Evolutionary conservation across 768 basidiomycete species (phyloP).

Genomic region (Auriscalpium vulgare): DNA sequence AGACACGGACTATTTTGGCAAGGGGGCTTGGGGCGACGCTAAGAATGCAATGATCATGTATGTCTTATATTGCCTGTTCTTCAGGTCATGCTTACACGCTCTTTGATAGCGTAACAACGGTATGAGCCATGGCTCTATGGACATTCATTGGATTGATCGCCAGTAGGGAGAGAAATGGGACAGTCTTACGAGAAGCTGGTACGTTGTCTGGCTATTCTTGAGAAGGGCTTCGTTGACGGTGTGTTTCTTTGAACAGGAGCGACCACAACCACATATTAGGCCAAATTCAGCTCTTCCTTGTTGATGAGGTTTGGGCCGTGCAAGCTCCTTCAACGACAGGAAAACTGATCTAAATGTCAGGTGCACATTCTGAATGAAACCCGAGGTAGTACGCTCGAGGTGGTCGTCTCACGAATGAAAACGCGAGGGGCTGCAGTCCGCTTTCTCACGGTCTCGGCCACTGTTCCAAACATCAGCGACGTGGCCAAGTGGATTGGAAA

Average conservation of each 20-base stretch:
- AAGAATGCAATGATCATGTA: constrained; percentile 76
- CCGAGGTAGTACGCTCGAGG: constrained; percentile 89
- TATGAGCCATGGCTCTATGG: no score
- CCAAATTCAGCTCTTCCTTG: constrained; percentile 71
- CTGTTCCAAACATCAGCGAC: constrained; percentile 88
- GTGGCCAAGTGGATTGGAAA: constrained; percentile 82
- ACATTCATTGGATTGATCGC: no score
- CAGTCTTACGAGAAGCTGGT: constrained; percentile 85
- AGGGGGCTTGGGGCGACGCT: constrained; percentile 64
- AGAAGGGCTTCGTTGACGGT: constrained; percentile 1
- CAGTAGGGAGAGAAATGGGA: constrained; percentile 93
- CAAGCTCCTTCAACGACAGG: background rate
- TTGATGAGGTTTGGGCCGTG: constrained; percentile 66
- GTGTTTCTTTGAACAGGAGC: constrained; percentile 31
- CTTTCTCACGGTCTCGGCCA: constrained; percentile 88
- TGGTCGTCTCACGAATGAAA: constrained; percentile 92
- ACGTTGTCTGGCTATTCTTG: constrained; percentile 1
- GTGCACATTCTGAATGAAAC: constrained; percentile 89
- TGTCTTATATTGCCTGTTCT: constrained; percentile 15
- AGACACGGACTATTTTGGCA: constrained; percentile 67
- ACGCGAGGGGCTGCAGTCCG: constrained; percentile 59
- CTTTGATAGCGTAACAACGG: no score
- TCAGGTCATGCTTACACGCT: no score
- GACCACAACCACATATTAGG: constrained; percentile 61
- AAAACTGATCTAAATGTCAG: constrained; percentile 29